Conservation (phyloP, 225 moss, liverwort and hornwort genomes). For the Antitrichia curtipendula region DNA sequence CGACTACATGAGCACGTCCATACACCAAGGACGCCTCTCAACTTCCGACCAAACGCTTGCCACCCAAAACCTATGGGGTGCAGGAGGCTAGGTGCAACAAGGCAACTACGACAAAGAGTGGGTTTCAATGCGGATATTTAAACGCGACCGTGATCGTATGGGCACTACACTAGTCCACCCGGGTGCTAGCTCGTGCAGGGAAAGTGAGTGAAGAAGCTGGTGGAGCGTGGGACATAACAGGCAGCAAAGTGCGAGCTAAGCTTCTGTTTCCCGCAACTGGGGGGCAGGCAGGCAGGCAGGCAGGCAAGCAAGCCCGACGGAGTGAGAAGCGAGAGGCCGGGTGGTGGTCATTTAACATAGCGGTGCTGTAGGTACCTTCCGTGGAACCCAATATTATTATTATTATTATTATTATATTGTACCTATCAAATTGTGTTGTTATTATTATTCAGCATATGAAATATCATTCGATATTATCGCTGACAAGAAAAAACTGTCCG, state of each 20-base stretch:
- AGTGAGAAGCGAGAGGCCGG: background rate
- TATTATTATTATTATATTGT: background rate
- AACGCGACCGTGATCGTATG: background rate
- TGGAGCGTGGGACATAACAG: background rate
- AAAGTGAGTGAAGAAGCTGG: background rate
- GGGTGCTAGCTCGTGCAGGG: background rate
- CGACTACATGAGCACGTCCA: background rate
- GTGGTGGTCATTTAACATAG: background rate
- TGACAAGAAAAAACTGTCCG: background rate
- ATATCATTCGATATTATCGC: slow-evolving; percentile 2
- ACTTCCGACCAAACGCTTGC: background rate
- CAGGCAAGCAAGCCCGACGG: background rate
- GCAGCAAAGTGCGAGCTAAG: background rate
- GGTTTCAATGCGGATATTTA: background rate
- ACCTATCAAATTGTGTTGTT: background rate
- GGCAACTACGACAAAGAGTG: background rate
- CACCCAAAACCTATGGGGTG: background rate
- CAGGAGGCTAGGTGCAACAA: background rate
- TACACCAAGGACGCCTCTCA: background rate
- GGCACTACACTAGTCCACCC: background rate
- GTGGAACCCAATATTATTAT: background rate
- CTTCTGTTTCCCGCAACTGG: background rate
- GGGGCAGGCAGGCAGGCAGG: background rate
- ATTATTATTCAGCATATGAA: background rate
- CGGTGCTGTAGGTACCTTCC: background rate